Conservation (phyloP, 805 yeast species). For the Lipomyces yamanashiensis region DNA sequence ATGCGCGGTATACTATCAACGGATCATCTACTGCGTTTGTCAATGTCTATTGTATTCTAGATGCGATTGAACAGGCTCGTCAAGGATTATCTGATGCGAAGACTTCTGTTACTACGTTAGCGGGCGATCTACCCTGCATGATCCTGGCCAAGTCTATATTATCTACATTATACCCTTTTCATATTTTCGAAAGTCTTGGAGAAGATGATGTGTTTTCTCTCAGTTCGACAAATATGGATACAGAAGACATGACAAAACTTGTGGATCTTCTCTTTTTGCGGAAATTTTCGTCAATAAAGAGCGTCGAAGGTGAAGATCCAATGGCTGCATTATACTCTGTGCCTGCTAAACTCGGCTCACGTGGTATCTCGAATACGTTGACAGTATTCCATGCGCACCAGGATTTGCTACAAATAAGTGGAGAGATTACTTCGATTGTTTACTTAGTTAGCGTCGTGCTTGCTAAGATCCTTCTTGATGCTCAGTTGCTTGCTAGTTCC, state of each 20-base stretch:
- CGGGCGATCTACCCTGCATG: slow-evolving; percentile 5
- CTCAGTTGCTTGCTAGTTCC: slow-evolving; percentile 13
- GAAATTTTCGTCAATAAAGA: slow-evolving; percentile 17
- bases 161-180: slow-evolving; percentile 28
- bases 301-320: slow-evolving; percentile 4
- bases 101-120: neutral
- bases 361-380: slow-evolving; percentile 33
- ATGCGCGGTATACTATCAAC: slow-evolving; percentile 30
- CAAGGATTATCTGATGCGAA: neutral
- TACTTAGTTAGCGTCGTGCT: slow-evolving; percentile 20
- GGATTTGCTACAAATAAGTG: slow-evolving; percentile 28
- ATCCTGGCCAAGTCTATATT: slow-evolving; percentile 24
- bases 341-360: slow-evolving; percentile 35
- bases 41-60: slow-evolving; percentile 21
- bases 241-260: slow-evolving; percentile 7
- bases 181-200: slow-evolving; percentile 16
- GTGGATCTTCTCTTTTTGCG: slow-evolving; percentile 28
- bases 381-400: slow-evolving; percentile 35
- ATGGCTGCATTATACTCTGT: slow-evolving; percentile 11
- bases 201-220: neutral
- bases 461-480: slow-evolving; percentile 18
- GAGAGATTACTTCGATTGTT: slow-evolving; percentile 34
- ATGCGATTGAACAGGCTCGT: slow-evolving; percentile 10
- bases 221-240: neutral
- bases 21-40: slow-evolving; percentile 35